Conservation (phyloP, 768 basidiomycete genomes). For the Hirschioporus abietinus region DNA sequence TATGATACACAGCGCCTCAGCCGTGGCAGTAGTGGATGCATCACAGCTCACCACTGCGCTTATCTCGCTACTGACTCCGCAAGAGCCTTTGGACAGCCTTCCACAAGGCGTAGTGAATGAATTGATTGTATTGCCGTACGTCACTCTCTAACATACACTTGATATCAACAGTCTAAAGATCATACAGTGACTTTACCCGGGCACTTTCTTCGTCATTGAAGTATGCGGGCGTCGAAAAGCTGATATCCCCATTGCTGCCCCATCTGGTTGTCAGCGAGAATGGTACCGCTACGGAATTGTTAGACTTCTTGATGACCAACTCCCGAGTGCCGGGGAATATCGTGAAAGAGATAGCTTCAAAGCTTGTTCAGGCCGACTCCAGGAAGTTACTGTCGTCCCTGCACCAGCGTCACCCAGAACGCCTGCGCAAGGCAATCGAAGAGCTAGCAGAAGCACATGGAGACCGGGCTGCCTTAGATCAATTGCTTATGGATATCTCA, state of each 20-base stretch:
- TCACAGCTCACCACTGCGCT: constrained; percentile 61
- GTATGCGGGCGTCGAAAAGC: constrained; percentile 21
- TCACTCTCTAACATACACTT: constrained; percentile 9
- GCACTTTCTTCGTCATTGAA: constrained; percentile 14
- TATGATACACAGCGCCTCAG: constrained; percentile 37
- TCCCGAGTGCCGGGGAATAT: constrained; percentile 28
- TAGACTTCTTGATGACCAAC: constrained; percentile 35
- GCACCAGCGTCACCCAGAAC: constrained; percentile 58
- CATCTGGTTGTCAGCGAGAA: constrained; percentile 12
- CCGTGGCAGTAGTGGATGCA: constrained; percentile 42
- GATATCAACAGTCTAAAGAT: constrained; percentile 8
- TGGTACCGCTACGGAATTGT: not conserved
- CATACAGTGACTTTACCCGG: constrained; percentile 12
- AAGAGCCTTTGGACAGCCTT: constrained; percentile 48
- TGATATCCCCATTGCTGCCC: constrained; percentile 24
- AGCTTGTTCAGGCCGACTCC: not conserved
- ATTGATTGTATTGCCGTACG: constrained; percentile 48
- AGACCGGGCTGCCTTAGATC: constrained; percentile 40
- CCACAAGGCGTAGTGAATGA: constrained; percentile 27
- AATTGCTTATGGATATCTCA: constrained; percentile 54
- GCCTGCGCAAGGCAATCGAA: constrained; percentile 40
- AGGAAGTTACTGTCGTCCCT: constrained; percentile 43
- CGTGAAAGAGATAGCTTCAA: constrained; percentile 25
- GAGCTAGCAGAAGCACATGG: constrained; percentile 26
- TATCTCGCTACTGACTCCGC: constrained; percentile 59